Conservation (phyloP, 495 filamentous ascomycete genomes). For the Aspergillus indologenus region DNA sequence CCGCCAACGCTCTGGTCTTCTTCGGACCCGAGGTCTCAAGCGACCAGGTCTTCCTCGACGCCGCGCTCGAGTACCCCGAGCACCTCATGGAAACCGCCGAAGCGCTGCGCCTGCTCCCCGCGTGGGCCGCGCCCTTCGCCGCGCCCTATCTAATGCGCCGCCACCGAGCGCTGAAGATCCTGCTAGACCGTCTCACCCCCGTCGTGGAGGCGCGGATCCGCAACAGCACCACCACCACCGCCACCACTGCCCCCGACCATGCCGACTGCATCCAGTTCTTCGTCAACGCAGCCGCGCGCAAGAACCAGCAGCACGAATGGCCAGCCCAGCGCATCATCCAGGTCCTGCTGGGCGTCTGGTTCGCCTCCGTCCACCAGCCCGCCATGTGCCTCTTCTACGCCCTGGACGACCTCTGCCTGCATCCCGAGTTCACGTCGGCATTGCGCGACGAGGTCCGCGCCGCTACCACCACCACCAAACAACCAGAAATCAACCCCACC, state of each 20-base stretch:
- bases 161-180: too few relatives aligned
- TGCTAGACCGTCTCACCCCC: too few relatives aligned
- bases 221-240: too few relatives aligned
- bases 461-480: background rate
- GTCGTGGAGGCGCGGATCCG: too few relatives aligned
- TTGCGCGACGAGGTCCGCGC: background rate
- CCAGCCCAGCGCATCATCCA: background rate
- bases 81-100: conserved; percentile 6
- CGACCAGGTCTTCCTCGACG: conserved; percentile 7
- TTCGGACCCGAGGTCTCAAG: conserved; percentile 2
- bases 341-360: conserved; percentile 8
- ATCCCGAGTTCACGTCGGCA: background rate
- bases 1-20: conserved; percentile 4
- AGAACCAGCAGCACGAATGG: background rate
- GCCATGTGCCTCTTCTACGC: conserved; percentile 10
- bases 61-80: conserved; percentile 6
- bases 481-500: too few relatives aligned
- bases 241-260: background rate
- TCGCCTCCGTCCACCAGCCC: conserved; percentile 9
- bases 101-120: conserved; percentile 1
- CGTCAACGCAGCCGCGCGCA: conserved; percentile 6
- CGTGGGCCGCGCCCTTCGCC: conserved; percentile 2
- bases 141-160: background rate
- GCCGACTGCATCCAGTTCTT: conserved; percentile 10
- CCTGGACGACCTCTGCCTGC: conserved; percentile 4